phyloP scores from a whole-genome alignment of 768 basidiomycete species.

The Hygrophoropsis aurantiaca region DNA sequence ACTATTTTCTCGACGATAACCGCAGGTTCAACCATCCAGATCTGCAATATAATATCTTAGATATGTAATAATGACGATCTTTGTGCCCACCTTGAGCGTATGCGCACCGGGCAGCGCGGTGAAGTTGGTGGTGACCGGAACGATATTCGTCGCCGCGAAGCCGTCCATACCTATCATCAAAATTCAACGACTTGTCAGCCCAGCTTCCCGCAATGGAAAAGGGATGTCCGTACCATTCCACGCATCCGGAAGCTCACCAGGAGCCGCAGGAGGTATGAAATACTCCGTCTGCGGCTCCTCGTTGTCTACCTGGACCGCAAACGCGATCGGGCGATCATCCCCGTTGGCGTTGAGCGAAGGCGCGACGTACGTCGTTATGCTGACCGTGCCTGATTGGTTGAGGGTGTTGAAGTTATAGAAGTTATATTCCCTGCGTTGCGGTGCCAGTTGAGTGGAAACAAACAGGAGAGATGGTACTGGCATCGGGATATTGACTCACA shows the following conservation, averaged over 20 bases:
- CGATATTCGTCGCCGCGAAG: conserved; percentile 54
- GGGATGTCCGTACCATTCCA: too few species aligned
- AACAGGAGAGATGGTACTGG: too few species aligned
- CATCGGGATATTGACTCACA: too few species aligned
- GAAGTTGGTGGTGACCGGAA: conserved; percentile 40
- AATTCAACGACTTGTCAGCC: too few species aligned
- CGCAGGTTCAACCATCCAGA: conserved; percentile 58
- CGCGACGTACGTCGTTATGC: conserved; percentile 47
- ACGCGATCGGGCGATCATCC: conserved; percentile 46
- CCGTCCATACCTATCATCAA: too few species aligned
- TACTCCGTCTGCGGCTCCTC: conserved; percentile 39
- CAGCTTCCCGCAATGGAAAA: too few species aligned
- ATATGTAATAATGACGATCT: background rate
- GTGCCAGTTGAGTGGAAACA: too few species aligned
- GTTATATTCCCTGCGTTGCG: conserved; percentile 62
- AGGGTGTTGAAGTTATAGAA: conserved; percentile 60
- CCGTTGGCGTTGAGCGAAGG: conserved; percentile 56
- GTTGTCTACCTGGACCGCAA: conserved; percentile 52
- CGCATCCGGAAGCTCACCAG: conserved; percentile 44
- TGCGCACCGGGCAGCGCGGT: conserved; percentile 52
- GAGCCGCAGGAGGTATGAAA: conserved; percentile 46
- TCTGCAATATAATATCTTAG: conserved; percentile 22
- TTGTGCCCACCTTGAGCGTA: conserved; percentile 49
- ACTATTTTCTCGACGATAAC: conserved; percentile 64
- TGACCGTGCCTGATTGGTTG: conserved; percentile 40